Conservation (phyloP, 2,329 filamentous ascomycete species). For the Trichoderma sp. region DNA sequence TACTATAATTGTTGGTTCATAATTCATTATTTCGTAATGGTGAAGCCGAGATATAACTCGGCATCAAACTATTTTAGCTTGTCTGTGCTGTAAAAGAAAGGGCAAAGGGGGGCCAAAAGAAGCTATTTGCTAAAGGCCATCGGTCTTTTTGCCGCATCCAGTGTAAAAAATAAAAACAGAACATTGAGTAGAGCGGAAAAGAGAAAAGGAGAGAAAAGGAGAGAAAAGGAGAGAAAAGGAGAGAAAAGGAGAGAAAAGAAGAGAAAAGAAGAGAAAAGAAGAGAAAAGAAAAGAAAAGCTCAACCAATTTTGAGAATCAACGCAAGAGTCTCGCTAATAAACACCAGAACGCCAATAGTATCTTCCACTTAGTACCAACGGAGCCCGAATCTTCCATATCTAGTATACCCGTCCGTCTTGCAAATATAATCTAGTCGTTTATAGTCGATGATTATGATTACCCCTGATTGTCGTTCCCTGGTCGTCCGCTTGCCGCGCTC, state of each 20-base stretch:
- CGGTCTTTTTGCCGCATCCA: background rate
- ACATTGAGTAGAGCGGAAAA: background rate
- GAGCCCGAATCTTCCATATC: background rate
- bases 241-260: background rate
- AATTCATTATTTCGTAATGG: slow-evolving; percentile 6
- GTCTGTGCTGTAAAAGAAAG: background rate
- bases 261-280: background rate
- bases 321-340: background rate
- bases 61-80: background rate
- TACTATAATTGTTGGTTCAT: background rate
- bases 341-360: background rate
- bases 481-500: slow-evolving; percentile 53
- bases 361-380: background rate
- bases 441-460: background rate
- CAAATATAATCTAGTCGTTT: background rate
- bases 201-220: background rate
- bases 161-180: background rate
- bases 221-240: background rate
- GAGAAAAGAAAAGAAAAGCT: background rate
- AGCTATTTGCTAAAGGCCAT: background rate
- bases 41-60: background rate
- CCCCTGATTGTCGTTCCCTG: slow-evolving; percentile 20
- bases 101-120: background rate
- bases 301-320: background rate
- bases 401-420: background rate